Evolutionary conservation across 2,329 filamentous ascomycete genomes (phyloP).

Genomic region (Aspergillus pseudoglaucus): DNA sequence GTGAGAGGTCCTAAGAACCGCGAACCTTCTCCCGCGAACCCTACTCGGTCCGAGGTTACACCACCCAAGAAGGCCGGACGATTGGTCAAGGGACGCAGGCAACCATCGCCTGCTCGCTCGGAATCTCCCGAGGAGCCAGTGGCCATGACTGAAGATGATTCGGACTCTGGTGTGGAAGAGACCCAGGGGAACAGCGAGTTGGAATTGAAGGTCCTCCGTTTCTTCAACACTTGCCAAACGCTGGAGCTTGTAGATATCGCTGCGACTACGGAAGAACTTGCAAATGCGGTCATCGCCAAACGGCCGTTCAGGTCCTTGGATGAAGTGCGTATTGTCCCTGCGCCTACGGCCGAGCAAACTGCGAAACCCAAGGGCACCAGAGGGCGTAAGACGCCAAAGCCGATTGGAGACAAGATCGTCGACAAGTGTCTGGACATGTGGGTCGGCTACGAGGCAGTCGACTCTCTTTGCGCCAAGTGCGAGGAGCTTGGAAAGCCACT

Average conservation of each 20-base stretch:
- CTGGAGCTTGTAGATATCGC: constrained; percentile 78
- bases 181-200: constrained; percentile 34
- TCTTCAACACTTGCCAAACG: constrained; percentile 72
- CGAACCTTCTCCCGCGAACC: constrained; percentile 18
- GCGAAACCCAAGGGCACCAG: constrained; percentile 45
- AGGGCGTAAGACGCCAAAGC: constrained; percentile 44
- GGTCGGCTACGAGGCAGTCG: constrained; percentile 73
- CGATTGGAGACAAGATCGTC: constrained; percentile 61
- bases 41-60: constrained; percentile 14
- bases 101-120: constrained; percentile 23
- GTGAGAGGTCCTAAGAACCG: constrained; percentile 32
- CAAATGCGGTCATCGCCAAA: constrained; percentile 62
- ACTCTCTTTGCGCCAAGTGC: constrained; percentile 71
- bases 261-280: constrained; percentile 62
- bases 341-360: constrained; percentile 31
- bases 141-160: constrained; percentile 44
- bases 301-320: constrained; percentile 66
- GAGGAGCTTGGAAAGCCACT: constrained; percentile 65
- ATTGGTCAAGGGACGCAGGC: constrained; percentile 46
- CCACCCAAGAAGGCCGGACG: constrained; percentile 28
- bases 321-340: constrained; percentile 59
- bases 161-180: constrained; percentile 33
- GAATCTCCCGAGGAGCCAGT: constrained; percentile 30
- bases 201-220: constrained; percentile 60
- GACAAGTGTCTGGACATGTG: constrained; percentile 67